Percentiles rank a stretch among this genome's conserved stretches.
Conservation (phyloP, 192 early-diverging fungal genomes). For the Coemansia sp. region DNA sequence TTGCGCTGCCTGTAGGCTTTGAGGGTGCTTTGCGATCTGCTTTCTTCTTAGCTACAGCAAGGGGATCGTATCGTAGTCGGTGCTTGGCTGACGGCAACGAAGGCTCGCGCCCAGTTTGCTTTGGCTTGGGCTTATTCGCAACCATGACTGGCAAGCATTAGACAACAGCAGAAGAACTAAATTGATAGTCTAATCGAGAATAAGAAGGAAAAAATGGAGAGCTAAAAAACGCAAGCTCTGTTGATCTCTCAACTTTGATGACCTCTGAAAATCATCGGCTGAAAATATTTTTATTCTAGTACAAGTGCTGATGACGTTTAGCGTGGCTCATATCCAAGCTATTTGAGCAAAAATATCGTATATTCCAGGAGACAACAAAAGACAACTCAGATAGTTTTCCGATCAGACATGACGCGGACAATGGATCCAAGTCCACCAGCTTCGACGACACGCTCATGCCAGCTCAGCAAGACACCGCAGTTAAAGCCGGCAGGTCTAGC, state of each 20-base stretch:
- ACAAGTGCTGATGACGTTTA: neutral
- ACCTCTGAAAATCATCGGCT: neutral
- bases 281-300: neutral
- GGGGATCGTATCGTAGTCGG: neutral
- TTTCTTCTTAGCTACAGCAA: neutral
- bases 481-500: slow-evolving; percentile 80
- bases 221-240: neutral
- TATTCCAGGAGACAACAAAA: neutral
- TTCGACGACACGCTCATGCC: slow-evolving; percentile 97
- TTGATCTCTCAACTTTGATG: neutral
- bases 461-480: slow-evolving; percentile 79
- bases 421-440: slow-evolving; percentile 86
- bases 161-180: neutral
- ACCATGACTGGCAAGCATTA: neutral
- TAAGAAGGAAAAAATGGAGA: slow-evolving; percentile 3
- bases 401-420: slow-evolving; percentile 90
- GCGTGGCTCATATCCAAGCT: neutral
- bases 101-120: neutral
- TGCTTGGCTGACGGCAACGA: slow-evolving; percentile 6
- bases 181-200: neutral
- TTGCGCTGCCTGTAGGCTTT: neutral
- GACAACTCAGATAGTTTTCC: slow-evolving; percentile 63
- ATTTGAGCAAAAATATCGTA: slow-evolving; percentile 7
- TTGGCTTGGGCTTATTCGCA: slow-evolving; percentile 7
- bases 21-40: neutral